Percentiles rank a stretch among this genome's conserved stretches.
phyloP scores from a whole-genome alignment of 352 stramenopile genomes.

The Thraustotheca clavata region DNA sequence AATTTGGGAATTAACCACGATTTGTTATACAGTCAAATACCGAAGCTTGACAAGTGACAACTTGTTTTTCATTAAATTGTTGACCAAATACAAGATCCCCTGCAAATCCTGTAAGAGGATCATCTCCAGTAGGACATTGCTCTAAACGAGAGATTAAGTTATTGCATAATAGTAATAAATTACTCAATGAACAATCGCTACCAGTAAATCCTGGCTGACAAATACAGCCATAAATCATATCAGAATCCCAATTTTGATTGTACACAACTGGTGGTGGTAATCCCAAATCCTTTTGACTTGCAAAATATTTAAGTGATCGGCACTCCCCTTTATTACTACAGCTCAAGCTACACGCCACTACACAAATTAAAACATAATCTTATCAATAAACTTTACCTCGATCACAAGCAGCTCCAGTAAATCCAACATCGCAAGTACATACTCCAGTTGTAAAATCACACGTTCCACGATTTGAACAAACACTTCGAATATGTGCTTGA shows the following conservation, averaged over 20 bases:
- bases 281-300: slow-evolving; percentile 50
- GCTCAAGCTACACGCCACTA: slow-evolving; percentile 57
- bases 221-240: slow-evolving; percentile 85
- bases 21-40: not conserved
- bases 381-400: slow-evolving; percentile 33
- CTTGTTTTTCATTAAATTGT: slow-evolving; percentile 80
- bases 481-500: slow-evolving; percentile 35
- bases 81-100: slow-evolving; percentile 55
- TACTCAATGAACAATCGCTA: slow-evolving; percentile 79
- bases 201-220: slow-evolving; percentile 76
- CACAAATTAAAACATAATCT: not conserved
- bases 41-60: slow-evolving; percentile 41
- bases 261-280: slow-evolving; percentile 40
- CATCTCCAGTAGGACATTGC: slow-evolving; percentile 45
- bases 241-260: slow-evolving; percentile 66
- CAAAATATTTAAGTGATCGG: slow-evolving; percentile 55
- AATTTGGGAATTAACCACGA: no score
- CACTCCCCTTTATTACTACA: slow-evolving; percentile 63
- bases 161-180: not conserved
- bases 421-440: slow-evolving; percentile 71
- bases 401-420: slow-evolving; percentile 72
- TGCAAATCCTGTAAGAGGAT: slow-evolving; percentile 56
- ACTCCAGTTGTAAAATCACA: slow-evolving; percentile 53
- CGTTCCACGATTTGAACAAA: slow-evolving; percentile 56
- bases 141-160: slow-evolving; percentile 24